Base-by-base conservation (phyloP, 768 basidiomycete genomes). In the Leccinellum albellum region DNA sequence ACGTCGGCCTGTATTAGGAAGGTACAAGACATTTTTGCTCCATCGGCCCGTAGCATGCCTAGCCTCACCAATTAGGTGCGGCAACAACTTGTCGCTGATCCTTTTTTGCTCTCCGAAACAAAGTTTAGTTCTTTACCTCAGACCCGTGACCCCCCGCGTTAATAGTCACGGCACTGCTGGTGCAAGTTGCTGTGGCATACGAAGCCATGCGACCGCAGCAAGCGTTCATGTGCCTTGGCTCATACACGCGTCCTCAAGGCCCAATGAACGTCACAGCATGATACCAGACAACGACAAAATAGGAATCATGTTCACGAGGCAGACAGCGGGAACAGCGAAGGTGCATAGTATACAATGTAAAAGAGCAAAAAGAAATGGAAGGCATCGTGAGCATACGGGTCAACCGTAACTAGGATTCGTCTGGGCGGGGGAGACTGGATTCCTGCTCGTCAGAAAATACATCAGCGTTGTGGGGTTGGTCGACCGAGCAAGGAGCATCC, bases 11-110 rank as follows among this genome's bases (percentile, higher is more conserved):
- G 28, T 26, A 60, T 45, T 44, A 46, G 60, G 54, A 61, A 59
- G 35, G 54, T 6, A 52, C 13, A 58, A 51, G 53, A 59, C 50
- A n/a, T 49, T 59, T 49, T 59, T 53, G 49, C 48, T 53, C 55
- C 28, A 24, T 46, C 37, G 49, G 10, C 24, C 15, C 10, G 28
- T 52, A 23, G 32, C 50, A 28, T 31, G 31, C 50, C 50, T 10
- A 17, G 63, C 68, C 67, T 68, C 68, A 31, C 63, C 61, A 51
- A 55, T 46, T 42, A 49, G 59, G 68, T 65, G 66, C 42, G 68
- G 21, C 46, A 54, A 49, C 42, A 53, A 31, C 33, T 1, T 40
- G 40, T 32, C 46, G 53, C 54, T 55, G 61, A 64, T 59, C 61
- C 37, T n/a, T n/a, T 40, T 45, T 20, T 15, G 45, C 21, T 9